A percentile compares a stretch with the other conserved stretches of the same genome.
Evolutionary conservation across 768 basidiomycete genomes (phyloP).

Genomic region (Xerocomellus amylosporus): DNA sequence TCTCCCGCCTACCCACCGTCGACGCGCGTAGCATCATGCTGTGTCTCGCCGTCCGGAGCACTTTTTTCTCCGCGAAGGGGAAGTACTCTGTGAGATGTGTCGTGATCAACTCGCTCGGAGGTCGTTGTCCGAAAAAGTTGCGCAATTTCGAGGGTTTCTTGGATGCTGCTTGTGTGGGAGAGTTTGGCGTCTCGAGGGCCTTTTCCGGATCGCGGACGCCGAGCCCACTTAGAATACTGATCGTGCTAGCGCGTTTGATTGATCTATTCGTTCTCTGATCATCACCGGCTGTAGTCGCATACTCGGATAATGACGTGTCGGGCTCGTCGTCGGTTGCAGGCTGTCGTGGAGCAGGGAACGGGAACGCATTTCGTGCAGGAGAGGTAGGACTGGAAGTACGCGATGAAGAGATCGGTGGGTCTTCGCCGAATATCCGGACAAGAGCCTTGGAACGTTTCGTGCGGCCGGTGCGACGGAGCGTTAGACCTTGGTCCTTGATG

Average conservation of each 20-base stretch:
- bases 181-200: constrained; percentile 55
- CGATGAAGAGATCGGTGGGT: constrained; percentile 29
- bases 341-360: constrained; percentile 9
- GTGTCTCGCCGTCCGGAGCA: constrained; percentile 83
- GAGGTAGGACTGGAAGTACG: constrained; percentile 37
- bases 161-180: constrained; percentile 38
- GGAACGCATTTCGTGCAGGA: constrained; percentile 20
- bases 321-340: constrained; percentile 36
- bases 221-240: constrained; percentile 91
- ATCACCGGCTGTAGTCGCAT: constrained; percentile 27
- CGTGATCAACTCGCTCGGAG: constrained; percentile 95
- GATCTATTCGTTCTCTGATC: constrained; percentile 24
- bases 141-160: constrained; percentile 70
- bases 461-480: constrained; percentile 56
- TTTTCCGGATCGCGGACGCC: constrained; percentile 81
- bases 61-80: constrained; percentile 89
- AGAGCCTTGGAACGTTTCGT: constrained; percentile 42
- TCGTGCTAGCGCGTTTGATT: constrained; percentile 85
- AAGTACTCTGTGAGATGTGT: constrained; percentile 94
- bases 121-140: constrained; percentile 98
- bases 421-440: constrained; percentile 48
- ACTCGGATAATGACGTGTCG: constrained; percentile 33
- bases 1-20: constrained; percentile 48
- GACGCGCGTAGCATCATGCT: constrained; percentile 71
- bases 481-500: constrained; percentile 74